Percentiles rank a stretch among this genome's conserved stretches.
These are phyloP conservation scores for Plenodomus tracheiphilus DNA, from an alignment of 2,329 filamentous ascomycete species.

Conservation along the genomic window DNA sequence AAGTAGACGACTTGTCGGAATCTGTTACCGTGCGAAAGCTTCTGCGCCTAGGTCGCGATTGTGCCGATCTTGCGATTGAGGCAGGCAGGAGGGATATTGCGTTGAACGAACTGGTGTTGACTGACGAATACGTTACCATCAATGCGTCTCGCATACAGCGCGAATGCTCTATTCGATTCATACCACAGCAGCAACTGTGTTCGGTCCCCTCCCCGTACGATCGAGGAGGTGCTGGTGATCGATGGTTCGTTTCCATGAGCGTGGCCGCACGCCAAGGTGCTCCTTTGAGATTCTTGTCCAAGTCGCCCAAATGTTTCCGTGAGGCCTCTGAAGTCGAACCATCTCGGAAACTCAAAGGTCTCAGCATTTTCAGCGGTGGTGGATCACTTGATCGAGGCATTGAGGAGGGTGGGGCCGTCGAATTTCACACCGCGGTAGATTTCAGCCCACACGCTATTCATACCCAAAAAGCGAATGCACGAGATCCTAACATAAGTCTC, in stretches of 20 bases:
- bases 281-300: conserved; percentile 10
- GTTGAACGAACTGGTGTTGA: conserved; percentile 64
- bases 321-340: conserved; percentile 62
- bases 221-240: conserved; percentile 65
- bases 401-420: conserved; percentile 69
- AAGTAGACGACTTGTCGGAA: conserved; percentile 32
- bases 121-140: conserved; percentile 50
- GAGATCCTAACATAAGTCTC: conserved; percentile 51
- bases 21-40: conserved; percentile 57
- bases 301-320: conserved; percentile 23
- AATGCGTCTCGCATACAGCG: conserved; percentile 52
- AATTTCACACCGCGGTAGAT: conserved; percentile 71
- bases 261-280: conserved; percentile 15
- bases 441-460: conserved; percentile 66
- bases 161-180: conserved; percentile 64
- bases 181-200: conserved; percentile 28
- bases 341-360: conserved; percentile 44
- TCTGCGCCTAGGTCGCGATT: conserved; percentile 50
- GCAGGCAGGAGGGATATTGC: conserved; percentile 30
- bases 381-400: conserved; percentile 77
- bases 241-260: conserved; percentile 62
- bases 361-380: conserved; percentile 78
- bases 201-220: conserved; percentile 66
- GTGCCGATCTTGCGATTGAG: conserved; percentile 34
- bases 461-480: conserved; percentile 71